Evolutionary conservation across 78 protist genomes (phyloP), one percentile per base, ranked within the genome.

Genomic region (Cavenderia fasciculata): DNA sequence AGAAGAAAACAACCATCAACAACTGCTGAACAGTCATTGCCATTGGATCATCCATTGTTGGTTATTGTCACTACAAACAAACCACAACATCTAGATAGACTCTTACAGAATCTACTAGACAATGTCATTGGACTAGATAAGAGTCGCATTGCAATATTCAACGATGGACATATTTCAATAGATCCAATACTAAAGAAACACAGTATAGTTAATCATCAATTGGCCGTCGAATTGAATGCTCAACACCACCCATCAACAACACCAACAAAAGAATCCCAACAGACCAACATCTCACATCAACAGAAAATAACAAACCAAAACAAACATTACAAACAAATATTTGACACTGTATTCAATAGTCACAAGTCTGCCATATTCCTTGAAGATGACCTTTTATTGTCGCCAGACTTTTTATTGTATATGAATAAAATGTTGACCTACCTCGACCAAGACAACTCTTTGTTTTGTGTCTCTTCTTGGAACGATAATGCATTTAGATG

Each of bases 401-500:
- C 96, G 19, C 72, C 91, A 19, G 99, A 97, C 69, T 65, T 96
- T 23, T 84, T 95, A 51, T 44, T 43, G 29, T 97, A 96, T 47
- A 92, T 97, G 34, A 27, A 12, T 14, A 59, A 77, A 34, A 11
- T 76, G 2, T 36, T 66, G 25, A 95, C 92, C 4, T 68, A 96
- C 7, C 62, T 97, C 44, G 49, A 65, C n/a, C n/a, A 49, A 4
- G 97, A 95, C 27, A 77, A 77, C 6, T 27, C 87, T 18, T 36
- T 97, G 1, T 94, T 63, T 41, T 94, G 97, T 73, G 66, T 95
- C 1, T 87, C 95, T 1, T 95, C 96, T 4, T 97, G 95, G 96
- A 96, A 95, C 59, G 99, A 97, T 82, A 92, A 96, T 61, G 99
- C 77, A 21, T 82, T 34, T 19, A 65, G 41, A 57, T 82, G 76